Base-by-base conservation (phyloP, 805 yeast species). In the Saccharomycopsis oosterbeekiorum region DNA sequence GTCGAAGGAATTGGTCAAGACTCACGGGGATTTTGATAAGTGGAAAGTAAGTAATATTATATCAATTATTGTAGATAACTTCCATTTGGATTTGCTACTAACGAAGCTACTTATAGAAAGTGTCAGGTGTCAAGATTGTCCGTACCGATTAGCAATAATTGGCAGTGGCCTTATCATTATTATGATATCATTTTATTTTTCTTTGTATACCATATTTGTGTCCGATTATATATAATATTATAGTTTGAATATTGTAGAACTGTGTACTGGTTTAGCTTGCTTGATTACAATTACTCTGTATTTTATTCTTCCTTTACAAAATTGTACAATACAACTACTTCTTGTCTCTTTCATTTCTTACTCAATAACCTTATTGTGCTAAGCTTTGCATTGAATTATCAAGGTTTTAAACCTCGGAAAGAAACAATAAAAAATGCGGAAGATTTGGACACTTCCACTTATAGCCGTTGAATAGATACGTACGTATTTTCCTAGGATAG, bases 21-120 rank as follows among this genome's bases (percentile, higher is more conserved):
- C 74, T 2, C 71, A 70, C 39, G 70, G 73, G 59, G 76, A 75
- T 62, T 78, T 79, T 64, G 75, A 75, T 41, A 73, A 70, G 11
- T 79, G 82, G 82, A 77, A 78, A 62, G 69, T 67, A 59, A 62
- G 69, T 66, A 58, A 34, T 19, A 51, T 14, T 24, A 29, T 29
- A 29, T 29, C 6, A 6, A 6, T 29, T 29, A 6, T 29, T 29
- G 34, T 29, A 6, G 6, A 51, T 26, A 47, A 10, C 9, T 29
- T 1, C 5, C 34, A 29, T 29, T 29, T 29, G 34, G 34, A 29
- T 29, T 29, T 29, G 34, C 34, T 29, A 42, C 47, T 14, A n/a
- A 60, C 50, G 39, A 42, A 39, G 47, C 15, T n/a, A n/a, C n/a
- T 15, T 53, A 14, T 55, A 66, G 67, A 68, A 65, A 57, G 72